Evolutionary conservation across 2,329 filamentous ascomycete genomes (phyloP), one percentile per base, ranked within the genome.

Genomic region (Graphilbum sp.): DNA sequence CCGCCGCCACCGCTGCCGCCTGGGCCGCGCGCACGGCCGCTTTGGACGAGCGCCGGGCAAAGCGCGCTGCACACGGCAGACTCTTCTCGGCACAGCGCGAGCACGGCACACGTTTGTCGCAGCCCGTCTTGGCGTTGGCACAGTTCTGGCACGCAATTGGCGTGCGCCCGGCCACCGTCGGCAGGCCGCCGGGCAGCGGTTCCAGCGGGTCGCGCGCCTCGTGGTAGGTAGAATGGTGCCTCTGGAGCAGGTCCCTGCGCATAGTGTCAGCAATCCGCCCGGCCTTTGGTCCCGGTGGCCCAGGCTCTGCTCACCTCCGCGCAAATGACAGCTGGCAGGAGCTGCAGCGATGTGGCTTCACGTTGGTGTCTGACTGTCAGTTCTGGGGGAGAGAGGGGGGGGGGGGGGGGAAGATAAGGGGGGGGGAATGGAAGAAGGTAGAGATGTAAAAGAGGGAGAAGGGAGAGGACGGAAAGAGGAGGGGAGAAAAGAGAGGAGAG

Each of bases 201-300:
- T 64, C 62, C 55, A 62, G 59, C 0, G 61, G 59, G 37, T 66
- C 62, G 47, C 59, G 57, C 7, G 56, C 57, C 49, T 67, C 62
- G 52, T 69, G 67, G 43, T 68, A 69, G 21, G 64, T 67, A 4
- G 58, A 56, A 41, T 67, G 58, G 40, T 69, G 66, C 47, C 66
- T 55, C 46, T 66, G 62, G 4, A 70, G 55, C 8, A 71, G 55
- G 39, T 70, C 67, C 44, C 67, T 64, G 45, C 47, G 24, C 8
- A 4, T 35, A n/a, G n/a, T n/a, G n/a, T n/a, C n/a, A n/a, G n/a
- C n/a, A n/a, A n/a, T n/a, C n/a, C n/a, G n/a, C n/a, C n/a, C n/a
- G n/a, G n/a, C n/a, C n/a, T n/a, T n/a, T n/a, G n/a, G n/a, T n/a
- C n/a, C n/a, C n/a, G n/a, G n/a, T n/a, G n/a, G n/a, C n/a, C n/a